Percentiles rank a stretch among this genome's conserved stretches.
These are phyloP conservation scores for Psilocybe subaeruginosa DNA, from an alignment of 768 basidiomycete genomes.

Conservation along the genomic window DNA sequence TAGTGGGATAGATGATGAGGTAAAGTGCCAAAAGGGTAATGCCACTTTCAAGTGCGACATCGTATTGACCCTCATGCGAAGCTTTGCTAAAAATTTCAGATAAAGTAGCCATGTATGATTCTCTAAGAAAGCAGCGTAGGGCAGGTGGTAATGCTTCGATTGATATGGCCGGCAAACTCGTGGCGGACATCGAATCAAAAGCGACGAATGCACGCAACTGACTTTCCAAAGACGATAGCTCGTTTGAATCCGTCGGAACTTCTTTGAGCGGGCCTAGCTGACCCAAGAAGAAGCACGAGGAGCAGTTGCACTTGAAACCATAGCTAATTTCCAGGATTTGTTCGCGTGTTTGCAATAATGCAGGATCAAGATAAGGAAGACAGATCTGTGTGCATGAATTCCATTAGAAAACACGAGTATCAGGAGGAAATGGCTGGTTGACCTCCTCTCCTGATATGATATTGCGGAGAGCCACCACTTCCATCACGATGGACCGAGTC, in stretches of 20 bases:
- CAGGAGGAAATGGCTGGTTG: slow-evolving; percentile 3
- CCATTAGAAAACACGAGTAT: slow-evolving; percentile 4
- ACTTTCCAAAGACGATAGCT: slow-evolving; percentile 31
- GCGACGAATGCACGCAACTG: slow-evolving; percentile 42
- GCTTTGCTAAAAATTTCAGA: slow-evolving; percentile 67
- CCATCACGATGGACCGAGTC: slow-evolving; percentile 51
- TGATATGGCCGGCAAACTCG: slow-evolving; percentile 30
- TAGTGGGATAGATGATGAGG: slow-evolving; percentile 67
- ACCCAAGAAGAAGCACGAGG: slow-evolving; percentile 53
- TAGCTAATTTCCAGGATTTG: slow-evolving; percentile 64
- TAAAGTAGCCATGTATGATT: slow-evolving; percentile 57
- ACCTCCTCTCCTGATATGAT: slow-evolving; percentile 72
- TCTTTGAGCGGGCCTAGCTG: slow-evolving; percentile 38
- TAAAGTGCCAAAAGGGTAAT: slow-evolving; percentile 67
- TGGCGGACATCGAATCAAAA: slow-evolving; percentile 25
- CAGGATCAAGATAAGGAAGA: slow-evolving; percentile 80
- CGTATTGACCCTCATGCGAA: slow-evolving; percentile 69
- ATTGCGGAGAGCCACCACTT: slow-evolving; percentile 63
- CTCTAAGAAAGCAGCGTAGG: slow-evolving; percentile 51
- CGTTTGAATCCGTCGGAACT: slow-evolving; percentile 37
- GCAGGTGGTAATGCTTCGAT: slow-evolving; percentile 41
- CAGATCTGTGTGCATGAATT: slow-evolving; percentile 51
- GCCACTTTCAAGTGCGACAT: slow-evolving; percentile 55
- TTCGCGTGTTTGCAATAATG: slow-evolving; percentile 61
- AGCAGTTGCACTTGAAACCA: slow-evolving; percentile 67